Conservation (phyloP, 225 moss, liverwort and hornwort species). For the Polytrichum formosum region DNA sequence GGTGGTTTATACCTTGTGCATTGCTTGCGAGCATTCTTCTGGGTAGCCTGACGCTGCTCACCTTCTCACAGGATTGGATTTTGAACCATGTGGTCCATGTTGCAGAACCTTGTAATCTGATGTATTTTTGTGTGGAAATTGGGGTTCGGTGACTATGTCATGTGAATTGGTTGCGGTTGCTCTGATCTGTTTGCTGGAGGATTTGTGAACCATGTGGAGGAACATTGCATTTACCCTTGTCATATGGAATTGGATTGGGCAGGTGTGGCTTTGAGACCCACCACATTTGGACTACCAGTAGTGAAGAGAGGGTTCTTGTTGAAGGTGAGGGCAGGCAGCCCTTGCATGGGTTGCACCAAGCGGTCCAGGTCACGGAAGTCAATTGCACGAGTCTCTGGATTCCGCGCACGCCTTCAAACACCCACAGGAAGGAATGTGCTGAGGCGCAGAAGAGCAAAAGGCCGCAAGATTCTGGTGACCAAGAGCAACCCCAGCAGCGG, state of each 20-base stretch:
- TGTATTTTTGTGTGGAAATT: background rate
- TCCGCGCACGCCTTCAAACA: slow-evolving; percentile 73
- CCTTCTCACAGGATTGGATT: no score
- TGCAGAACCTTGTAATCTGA: no score
- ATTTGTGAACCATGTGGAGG: background rate
- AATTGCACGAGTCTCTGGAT: slow-evolving; percentile 89
- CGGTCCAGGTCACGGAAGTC: slow-evolving; percentile 87
- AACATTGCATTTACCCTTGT: background rate
- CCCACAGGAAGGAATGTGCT: slow-evolving; percentile 72
- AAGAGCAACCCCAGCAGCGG: slow-evolving; percentile 88
- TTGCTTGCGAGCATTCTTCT: no score
- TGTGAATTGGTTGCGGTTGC: background rate
- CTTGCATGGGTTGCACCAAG: slow-evolving; percentile 87
- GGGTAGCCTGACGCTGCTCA: no score
- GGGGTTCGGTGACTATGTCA: background rate
- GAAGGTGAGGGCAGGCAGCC: slow-evolving; percentile 78
- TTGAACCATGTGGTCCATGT: no score
- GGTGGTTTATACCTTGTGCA: no score
- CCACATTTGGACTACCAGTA: slow-evolving; percentile 59
- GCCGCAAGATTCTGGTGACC: slow-evolving; percentile 79
- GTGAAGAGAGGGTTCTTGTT: slow-evolving; percentile 64
- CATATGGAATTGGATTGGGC: slow-evolving; percentile 5
- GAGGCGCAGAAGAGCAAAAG: slow-evolving; percentile 86
- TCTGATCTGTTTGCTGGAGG: background rate
- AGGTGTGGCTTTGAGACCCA: slow-evolving; percentile 78